Evolutionary conservation across 225 moss, liverwort and hornwort species (phyloP), one percentile per base, ranked within the genome.

Genomic region (Thuidium tamariscinum): DNA sequence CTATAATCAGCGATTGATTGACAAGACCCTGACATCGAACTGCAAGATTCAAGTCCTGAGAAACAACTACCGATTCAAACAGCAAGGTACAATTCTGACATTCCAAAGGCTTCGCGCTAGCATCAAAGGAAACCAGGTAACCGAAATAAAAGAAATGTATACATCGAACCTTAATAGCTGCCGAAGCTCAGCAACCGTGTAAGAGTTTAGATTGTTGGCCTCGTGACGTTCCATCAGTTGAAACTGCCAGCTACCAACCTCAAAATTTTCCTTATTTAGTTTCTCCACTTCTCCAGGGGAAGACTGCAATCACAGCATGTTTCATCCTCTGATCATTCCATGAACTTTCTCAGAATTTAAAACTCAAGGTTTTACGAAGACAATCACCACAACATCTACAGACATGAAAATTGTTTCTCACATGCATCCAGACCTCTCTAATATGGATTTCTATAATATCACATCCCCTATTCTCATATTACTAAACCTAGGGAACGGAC

Each of bases 111-210:
- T 86, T 83, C 59, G 75, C 37, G 49, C 44, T 75, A 60, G 62
- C 55, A 68, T 88, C 37, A 29, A 16, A 55, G 32, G 18, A 65
- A n/a, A 68, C 4, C 30, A 84, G 32, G 54, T 26, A 76, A 55
- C 8, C 11, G 55, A 70, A 56, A 62, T 10, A 74, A 75, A 29
- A 63, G 20, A n/a, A 65, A 84, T 37, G 66, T 34, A 19, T 13
- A 23, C 20, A n/a, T 84, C 85, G 52, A 84, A 94, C 94, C 92
- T 94, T 71, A 94, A 81, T 13, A 92, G 83, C 62, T 91, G 87
- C 83, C 92, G 89, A 86, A 94, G 92, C 91, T 94, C 92, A 87
- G 88, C 80, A 72, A 89, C 91, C 20, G 94, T 91, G 82, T 92
- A 92, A 30, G 94, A 89, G 88, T 86, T 88, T 74, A 94, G 54